Conservation (phyloP, 768 basidiomycete genomes). For the Mycena chlorophos region DNA sequence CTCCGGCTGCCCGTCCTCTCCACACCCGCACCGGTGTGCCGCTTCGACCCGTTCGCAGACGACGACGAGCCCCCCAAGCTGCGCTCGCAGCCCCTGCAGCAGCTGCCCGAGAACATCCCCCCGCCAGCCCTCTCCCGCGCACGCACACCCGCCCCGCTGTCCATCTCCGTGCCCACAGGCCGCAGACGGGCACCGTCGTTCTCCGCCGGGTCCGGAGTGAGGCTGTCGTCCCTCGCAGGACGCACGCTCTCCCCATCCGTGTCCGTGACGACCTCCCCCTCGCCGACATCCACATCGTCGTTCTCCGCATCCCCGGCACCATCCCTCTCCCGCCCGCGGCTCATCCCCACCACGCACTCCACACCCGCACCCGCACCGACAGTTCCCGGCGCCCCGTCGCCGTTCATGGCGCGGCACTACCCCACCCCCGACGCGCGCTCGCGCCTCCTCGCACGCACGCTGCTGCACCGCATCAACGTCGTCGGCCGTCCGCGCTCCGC, state of each 20-base stretch:
- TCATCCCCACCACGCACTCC: background rate
- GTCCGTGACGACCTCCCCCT: background rate
- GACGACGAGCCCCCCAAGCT: background rate
- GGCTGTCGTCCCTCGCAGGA: background rate
- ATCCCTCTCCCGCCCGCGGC: background rate
- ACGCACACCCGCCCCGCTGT: slow-evolving; percentile 2
- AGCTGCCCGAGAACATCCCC: slow-evolving; percentile 2
- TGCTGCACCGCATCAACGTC: slow-evolving; percentile 21
- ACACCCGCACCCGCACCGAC: background rate
- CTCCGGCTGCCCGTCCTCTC: background rate
- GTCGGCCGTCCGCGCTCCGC: slow-evolving; percentile 19
- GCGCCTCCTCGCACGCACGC: slow-evolving; percentile 21
- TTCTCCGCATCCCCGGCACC: slow-evolving; percentile 2
- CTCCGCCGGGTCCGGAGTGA: slow-evolving; percentile 13
- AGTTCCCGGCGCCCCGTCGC: slow-evolving; percentile 6
- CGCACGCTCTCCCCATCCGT: background rate
- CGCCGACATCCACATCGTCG: background rate
- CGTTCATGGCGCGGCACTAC: slow-evolving; percentile 24
- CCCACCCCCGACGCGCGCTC: slow-evolving; percentile 20
- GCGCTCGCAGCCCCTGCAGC: background rate
- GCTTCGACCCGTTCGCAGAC: slow-evolving; percentile 1
- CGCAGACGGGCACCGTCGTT: slow-evolving; percentile 19
- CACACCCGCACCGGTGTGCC: background rate
- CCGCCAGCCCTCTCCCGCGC: slow-evolving; percentile 3
- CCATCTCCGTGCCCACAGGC: background rate